Evolutionary conservation across 2,329 filamentous ascomycete species (phyloP).

Genomic region (Colletotrichum sp.): DNA sequence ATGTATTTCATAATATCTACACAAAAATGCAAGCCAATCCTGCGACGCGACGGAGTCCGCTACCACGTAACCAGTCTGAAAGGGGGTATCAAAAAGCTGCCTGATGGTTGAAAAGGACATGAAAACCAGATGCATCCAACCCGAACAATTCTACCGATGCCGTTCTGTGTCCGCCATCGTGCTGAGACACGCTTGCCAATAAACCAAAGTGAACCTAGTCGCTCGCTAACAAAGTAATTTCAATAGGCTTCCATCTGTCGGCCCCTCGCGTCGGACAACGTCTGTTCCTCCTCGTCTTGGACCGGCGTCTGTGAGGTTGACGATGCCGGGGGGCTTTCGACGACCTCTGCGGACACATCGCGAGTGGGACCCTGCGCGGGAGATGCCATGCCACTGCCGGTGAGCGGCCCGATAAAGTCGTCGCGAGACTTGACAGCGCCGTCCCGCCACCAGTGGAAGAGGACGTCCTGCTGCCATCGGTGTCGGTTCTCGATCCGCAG

Average conservation of each 20-base stretch:
- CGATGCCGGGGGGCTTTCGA: neutral
- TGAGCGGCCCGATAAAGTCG: constrained; percentile 3
- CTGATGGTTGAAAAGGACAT: neutral
- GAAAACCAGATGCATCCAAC: neutral
- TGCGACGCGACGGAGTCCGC: neutral
- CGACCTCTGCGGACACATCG: neutral
- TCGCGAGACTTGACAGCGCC: constrained; percentile 9
- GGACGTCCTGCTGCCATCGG: constrained; percentile 42
- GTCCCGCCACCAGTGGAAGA: constrained; percentile 42
- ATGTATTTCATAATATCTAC: neutral
- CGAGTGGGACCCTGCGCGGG: neutral
- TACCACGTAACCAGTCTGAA: neutral
- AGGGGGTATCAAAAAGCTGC: constrained; percentile 4
- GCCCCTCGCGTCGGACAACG: neutral
- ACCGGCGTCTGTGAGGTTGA: neutral
- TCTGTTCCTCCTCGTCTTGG: neutral
- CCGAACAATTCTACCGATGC: neutral
- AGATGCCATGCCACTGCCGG: neutral
- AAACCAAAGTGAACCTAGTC: neutral
- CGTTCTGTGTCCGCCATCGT: neutral
- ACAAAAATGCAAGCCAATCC: neutral
- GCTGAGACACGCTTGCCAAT: neutral
- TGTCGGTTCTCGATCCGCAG: constrained; percentile 36
- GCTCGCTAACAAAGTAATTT: neutral
- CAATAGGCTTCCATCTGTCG: neutral